Evolutionary conservation across 768 basidiomycete species (phyloP).

Genomic region (Amanita thiersii): DNA sequence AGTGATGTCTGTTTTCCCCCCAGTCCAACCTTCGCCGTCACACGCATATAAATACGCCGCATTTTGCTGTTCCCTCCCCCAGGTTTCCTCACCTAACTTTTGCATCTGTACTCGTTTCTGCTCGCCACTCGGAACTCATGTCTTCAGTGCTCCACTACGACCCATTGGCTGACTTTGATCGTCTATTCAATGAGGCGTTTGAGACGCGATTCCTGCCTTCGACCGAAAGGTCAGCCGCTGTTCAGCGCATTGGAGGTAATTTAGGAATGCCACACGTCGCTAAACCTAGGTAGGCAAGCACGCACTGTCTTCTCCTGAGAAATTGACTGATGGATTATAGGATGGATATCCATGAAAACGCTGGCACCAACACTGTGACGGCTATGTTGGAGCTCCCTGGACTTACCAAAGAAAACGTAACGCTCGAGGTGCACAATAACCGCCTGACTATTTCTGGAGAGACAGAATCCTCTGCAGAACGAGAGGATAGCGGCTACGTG

Average conservation of each 20-base stretch:
- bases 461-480: slow-evolving; percentile 24
- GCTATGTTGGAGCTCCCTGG: slow-evolving; percentile 58
- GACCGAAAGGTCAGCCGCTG: slow-evolving; percentile 10
- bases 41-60: too few species aligned
- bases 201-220: slow-evolving; percentile 5
- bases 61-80: too few species aligned
- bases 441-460: slow-evolving; percentile 48
- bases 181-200: slow-evolving; percentile 33
- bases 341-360: slow-evolving; percentile 51
- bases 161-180: slow-evolving; percentile 36
- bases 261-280: slow-evolving; percentile 12
- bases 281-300: slow-evolving; percentile 26
- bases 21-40: too few species aligned
- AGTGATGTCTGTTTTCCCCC: too few species aligned
- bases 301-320: neutral
- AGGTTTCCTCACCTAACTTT: too few species aligned
- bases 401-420: slow-evolving; percentile 42
- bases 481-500: slow-evolving; percentile 31
- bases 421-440: slow-evolving; percentile 44
- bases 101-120: too few species aligned
- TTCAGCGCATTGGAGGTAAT: slow-evolving; percentile 9
- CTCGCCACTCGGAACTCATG: too few species aligned
- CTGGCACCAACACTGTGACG: slow-evolving; percentile 39
- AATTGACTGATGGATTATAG: slow-evolving; percentile 18
- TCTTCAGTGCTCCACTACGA: slow-evolving; percentile 31